Percentiles rank a stretch among this genome's conserved stretches.
These are phyloP conservation scores for Arthroderma uncinatum DNA, from an alignment of 2,329 filamentous ascomycete genomes.

Conservation along the genomic window DNA sequence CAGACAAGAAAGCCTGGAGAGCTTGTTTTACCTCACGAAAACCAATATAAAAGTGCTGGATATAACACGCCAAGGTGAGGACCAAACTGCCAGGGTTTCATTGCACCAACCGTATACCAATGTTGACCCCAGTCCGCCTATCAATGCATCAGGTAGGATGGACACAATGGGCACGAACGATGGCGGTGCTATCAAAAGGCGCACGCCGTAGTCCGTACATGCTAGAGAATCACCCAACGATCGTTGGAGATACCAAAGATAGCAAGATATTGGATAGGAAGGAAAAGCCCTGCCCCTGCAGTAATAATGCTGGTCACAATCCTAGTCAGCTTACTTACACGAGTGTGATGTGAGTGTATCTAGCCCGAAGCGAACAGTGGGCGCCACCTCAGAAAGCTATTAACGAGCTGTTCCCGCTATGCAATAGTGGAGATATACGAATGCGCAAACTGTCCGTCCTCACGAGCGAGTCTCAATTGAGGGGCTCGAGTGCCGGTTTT, in stretches of 20 bases:
- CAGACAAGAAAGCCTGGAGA: neutral
- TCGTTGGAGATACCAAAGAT: too few relatives aligned
- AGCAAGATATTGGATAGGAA: neutral
- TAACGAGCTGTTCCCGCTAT: neutral
- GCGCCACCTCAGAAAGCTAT: neutral
- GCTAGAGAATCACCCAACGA: too few relatives aligned
- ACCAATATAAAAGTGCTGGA: neutral
- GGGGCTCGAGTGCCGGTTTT: neutral
- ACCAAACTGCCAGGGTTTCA: neutral
- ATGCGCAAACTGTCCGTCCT: neutral
- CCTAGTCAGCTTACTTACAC: neutral
- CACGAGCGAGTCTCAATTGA: neutral
- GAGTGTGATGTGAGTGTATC: neutral
- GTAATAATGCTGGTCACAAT: neutral
- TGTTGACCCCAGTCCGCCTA: neutral
- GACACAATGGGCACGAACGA: neutral
- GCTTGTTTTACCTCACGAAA: neutral
- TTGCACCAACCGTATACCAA: neutral
- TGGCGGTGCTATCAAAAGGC: neutral
- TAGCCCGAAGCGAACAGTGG: neutral
- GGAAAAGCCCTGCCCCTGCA: neutral
- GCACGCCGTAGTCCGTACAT: neutral
- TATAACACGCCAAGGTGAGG: neutral
- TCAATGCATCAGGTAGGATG: neutral
- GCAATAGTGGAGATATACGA: neutral